phyloP scores from a whole-genome alignment of 2,329 filamentous ascomycete species.

The Talaromyces sp. region DNA sequence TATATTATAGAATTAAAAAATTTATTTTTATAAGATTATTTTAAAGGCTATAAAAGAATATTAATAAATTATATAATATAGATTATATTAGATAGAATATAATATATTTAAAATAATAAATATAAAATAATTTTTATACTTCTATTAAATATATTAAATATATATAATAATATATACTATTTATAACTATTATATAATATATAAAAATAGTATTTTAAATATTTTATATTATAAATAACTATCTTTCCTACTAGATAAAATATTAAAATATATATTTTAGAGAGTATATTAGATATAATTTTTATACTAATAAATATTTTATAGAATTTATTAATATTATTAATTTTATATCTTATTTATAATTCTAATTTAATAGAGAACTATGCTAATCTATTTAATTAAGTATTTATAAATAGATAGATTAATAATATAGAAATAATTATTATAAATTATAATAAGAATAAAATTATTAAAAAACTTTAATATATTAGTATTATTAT shows the following conservation, averaged over 20 bases:
- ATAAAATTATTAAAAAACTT: neutral
- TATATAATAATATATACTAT: neutral
- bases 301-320: neutral
- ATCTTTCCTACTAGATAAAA: neutral
- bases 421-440: neutral
- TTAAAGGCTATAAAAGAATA: neutral
- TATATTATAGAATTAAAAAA: neutral
- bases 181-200: neutral
- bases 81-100: neutral
- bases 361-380: neutral
- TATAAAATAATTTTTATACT: neutral
- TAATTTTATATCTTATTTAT: too few relatives aligned
- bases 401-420: neutral
- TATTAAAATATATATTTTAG: neutral
- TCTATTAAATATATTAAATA: neutral
- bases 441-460: neutral
- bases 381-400: neutral
- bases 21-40: neutral
- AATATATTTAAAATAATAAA: neutral
- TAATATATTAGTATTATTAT: neutral
- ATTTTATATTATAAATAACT: neutral
- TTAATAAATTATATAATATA: neutral
- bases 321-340: neutral
- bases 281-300: neutral
- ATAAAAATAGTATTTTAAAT: neutral